Percentiles rank a stretch among this genome's conserved stretches.
phyloP scores from a whole-genome alignment of 2,329 filamentous ascomycete species.

The Neopestalotiopsis sp. region DNA sequence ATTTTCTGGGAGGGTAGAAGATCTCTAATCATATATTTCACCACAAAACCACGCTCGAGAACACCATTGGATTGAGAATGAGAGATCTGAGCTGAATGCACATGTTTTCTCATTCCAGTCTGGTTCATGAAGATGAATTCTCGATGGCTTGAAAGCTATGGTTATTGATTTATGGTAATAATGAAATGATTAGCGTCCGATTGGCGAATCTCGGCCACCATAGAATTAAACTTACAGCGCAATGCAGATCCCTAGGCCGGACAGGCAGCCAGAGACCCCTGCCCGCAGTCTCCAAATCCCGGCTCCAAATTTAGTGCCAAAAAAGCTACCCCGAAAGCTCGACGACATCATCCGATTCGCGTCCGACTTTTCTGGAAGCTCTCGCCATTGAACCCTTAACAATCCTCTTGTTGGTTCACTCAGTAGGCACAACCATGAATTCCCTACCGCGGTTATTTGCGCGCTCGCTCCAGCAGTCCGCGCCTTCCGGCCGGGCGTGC shows the following conservation, averaged over 20 bases:
- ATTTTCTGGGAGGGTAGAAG: background rate
- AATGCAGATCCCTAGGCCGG: too few relatives aligned
- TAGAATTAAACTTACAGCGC: too few relatives aligned
- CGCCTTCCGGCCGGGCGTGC: constrained; percentile 33
- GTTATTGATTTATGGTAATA: too few relatives aligned
- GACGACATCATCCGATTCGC: constrained; percentile 17
- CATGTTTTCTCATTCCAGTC: too few relatives aligned
- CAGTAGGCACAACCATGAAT: constrained; percentile 25
- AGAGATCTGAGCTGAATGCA: too few relatives aligned
- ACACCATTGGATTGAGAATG: too few relatives aligned
- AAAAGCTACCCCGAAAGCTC: constrained; percentile 6
- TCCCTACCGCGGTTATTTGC: constrained; percentile 20
- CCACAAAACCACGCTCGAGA: background rate
- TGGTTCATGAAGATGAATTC: too few relatives aligned
- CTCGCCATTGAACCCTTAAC: background rate
- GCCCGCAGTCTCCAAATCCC: background rate
- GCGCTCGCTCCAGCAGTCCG: constrained; percentile 11
- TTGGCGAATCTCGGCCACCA: too few relatives aligned
- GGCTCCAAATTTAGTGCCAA: background rate
- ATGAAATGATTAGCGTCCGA: too few relatives aligned
- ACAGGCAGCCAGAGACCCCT: background rate
- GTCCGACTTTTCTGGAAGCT: background rate
- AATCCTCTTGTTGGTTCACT: background rate
- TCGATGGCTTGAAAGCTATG: too few relatives aligned
- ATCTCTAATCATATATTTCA: background rate